Evolutionary conservation across 1,139 yeast genomes (phyloP).

Genomic region (Sugiyamaella paludigena): DNA sequence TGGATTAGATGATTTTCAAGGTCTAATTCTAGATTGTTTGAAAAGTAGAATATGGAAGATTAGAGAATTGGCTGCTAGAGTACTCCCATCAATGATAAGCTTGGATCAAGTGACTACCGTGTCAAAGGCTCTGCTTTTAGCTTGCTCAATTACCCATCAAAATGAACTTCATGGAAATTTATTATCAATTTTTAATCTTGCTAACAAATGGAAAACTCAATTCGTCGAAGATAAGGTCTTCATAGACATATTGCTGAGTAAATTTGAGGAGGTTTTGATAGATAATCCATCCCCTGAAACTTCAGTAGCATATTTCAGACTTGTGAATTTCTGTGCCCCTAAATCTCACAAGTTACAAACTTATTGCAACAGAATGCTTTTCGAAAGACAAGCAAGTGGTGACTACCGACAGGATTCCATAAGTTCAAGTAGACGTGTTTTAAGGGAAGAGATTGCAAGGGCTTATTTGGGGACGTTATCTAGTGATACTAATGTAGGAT

Average conservation of each 20-base stretch:
- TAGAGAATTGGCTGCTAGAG: conserved; percentile 79
- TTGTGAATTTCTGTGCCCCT: not conserved
- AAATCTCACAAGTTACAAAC: not conserved
- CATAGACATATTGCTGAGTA: conserved; percentile 22
- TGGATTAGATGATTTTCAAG: conserved; percentile 51
- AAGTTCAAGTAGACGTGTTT: conserved; percentile 23
- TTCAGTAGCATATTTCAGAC: conserved; percentile 35
- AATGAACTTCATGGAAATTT: conserved; percentile 60
- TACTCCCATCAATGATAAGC: conserved; percentile 53
- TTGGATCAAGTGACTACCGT: conserved; percentile 33
- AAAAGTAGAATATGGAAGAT: conserved; percentile 68
- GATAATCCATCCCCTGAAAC: conserved; percentile 38
- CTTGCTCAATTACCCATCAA: conserved; percentile 30
- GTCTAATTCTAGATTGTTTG: conserved; percentile 48
- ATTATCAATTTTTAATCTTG: conserved; percentile 39
- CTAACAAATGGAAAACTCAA: conserved; percentile 1
- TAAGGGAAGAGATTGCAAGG: conserved; percentile 38
- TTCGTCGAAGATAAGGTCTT: conserved; percentile 18
- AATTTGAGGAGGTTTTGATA: conserved; percentile 28
- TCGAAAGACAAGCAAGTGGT: too few species aligned
- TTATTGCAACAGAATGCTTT: not conserved
- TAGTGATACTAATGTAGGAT: conserved; percentile 17
- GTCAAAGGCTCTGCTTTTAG: conserved; percentile 20
- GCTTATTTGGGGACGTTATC: conserved; percentile 18
- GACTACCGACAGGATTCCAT: not conserved